Conservation (phyloP, 768 basidiomycete species). For the Tephrocybe rancida region DNA sequence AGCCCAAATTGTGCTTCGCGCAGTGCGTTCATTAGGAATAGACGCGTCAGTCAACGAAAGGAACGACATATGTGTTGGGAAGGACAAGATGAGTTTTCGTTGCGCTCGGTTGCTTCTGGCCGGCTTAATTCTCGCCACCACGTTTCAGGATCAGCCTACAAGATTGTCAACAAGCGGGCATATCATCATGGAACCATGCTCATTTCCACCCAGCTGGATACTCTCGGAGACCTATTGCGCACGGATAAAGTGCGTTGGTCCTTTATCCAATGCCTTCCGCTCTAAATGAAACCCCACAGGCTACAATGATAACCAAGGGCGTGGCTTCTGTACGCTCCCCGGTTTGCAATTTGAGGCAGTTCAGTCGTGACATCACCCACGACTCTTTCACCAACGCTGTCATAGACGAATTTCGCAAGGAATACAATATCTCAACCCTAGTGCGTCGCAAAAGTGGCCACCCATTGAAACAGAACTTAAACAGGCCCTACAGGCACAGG, state of each 20-base stretch:
- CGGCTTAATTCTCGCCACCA: constrained; percentile 34
- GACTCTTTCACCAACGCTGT: constrained; percentile 72
- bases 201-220: constrained; percentile 75
- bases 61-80: constrained; percentile 87
- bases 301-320: constrained; percentile 79
- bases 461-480: background rate
- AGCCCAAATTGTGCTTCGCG: constrained; percentile 74
- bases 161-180: constrained; percentile 85
- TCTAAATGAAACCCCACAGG: constrained; percentile 41
- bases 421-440: constrained; percentile 45
- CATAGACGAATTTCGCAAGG: constrained; percentile 62
- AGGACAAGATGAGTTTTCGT: constrained; percentile 81
- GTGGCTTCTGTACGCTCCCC: constrained; percentile 92
- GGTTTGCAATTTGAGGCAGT: constrained; percentile 78
- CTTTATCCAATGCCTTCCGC: background rate
- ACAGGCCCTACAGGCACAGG: constrained; percentile 31
- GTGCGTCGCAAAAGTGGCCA: constrained; percentile 18
- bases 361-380: constrained; percentile 56
- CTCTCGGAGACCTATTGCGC: constrained; percentile 72
- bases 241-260: constrained; percentile 56
- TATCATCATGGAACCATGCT: constrained; percentile 99
- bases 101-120: background rate
- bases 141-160: constrained; percentile 98
- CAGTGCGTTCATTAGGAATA: constrained; percentile 76
- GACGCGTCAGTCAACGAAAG: constrained; percentile 83